Base-by-base conservation (phyloP, 371 early-diverging fungal species). In the Mucor mucedo region DNA sequence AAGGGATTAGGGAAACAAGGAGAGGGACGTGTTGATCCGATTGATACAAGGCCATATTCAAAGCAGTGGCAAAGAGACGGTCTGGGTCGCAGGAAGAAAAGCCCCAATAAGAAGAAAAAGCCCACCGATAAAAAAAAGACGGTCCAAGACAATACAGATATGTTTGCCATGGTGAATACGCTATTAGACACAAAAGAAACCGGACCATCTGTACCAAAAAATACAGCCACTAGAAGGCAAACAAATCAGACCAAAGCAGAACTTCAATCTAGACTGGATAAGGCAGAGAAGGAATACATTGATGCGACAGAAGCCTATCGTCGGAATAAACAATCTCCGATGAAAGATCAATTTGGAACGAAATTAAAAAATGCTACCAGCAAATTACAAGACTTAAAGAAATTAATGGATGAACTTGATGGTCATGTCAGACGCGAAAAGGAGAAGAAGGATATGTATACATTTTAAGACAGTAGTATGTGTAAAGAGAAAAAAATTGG, bases 1-100 rank as follows among this genome's bases (percentile, higher is more conserved):
- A 64, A 61, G 55, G 76, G 76, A 2, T 57, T 76, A 44, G 76
- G 76, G 11, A 9, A 55, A 13, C 32, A 63, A n/a, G 68, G 66
- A 28, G 65, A 64, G 49, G 76, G 76, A 2, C 65, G 70, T 13
- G 38, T 72, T 5, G 69, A 76, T 2, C 72, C 66, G 5, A 33
- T 70, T 40, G 39, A 63, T 41, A 69, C 56, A 38, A 33, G 28
- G 11, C 40, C 56, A 0, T 21, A 21, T 4, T 58, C 5, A 5
- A 4, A 28, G 27, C 1, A 40, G 21, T 5, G 33, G 45, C 30
- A 11, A 11, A n/a, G 11, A 54, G 35, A 54, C 9, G 59, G 69
- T 8, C 60, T 66, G 27, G 69, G 71, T 66, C 16, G 13, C n/a
- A 29, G 66, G 66, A 4, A 41, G 47, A 5, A 48, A 0, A 28